Evolutionary conservation across 148 eudicot species (phyloP), one percentile per base, ranked within the genome.

Genomic region (Beta vulgaris): DNA sequence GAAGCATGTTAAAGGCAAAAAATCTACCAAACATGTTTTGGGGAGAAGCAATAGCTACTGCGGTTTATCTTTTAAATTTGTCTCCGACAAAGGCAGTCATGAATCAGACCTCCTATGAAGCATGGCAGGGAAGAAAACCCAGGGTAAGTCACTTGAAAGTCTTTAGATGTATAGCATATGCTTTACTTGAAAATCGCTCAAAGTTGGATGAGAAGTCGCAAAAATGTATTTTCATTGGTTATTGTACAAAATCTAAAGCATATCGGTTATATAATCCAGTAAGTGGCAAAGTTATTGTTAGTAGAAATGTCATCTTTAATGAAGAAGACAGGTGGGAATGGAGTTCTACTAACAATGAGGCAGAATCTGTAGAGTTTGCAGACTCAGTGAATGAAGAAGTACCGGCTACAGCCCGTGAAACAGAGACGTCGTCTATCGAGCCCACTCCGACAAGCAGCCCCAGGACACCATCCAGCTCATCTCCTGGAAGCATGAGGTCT

Each of bases 141-240:
- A 11, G 67, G 29, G 67, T 62, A 3, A 62, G 67, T 32, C 67
- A 62, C 31, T 31, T 62, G 0, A 62, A 29, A 62, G 37, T 62
- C 29, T 62, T 62, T 32, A 31, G 79, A 0, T 77, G 68, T 39
- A 61, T 71, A 0, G 69, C 71, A 10, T 78, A 78, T 69, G 44
- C 76, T 0, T 32, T 61, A 2, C 35, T 78, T 31, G 19, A 55
- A 7, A 26, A 34, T 8, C 13, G 55, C 4, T 9, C 18, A 0
- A 73, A 66, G 23, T 14, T 79, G 3, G 82, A 79, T 65, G 73
- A 73, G 4, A 66, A 73, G 43, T 54, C 76, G 0, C 12, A 28
- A 19, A 78, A 61, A 46, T 78, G 70, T 16, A 35, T 78, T 25
- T 78, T 78, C 26, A 42, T 79, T 57, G 77, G 77, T 6, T 78